Conservation (phyloP, 2,329 filamentous ascomycete genomes). For the Hymenotorrendiella dingleyae region DNA sequence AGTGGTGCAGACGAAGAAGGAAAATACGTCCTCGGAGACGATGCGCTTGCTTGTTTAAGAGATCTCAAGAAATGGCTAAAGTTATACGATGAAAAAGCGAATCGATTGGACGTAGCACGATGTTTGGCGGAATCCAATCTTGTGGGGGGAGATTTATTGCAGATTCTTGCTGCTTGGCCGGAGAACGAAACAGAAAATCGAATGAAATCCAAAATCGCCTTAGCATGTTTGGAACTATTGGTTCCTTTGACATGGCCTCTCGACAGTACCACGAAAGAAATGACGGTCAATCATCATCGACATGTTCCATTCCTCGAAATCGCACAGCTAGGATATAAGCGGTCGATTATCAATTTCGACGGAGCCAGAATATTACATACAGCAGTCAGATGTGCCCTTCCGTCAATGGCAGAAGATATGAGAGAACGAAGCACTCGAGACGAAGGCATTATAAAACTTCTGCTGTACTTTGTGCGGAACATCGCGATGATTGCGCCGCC, state of each 20-base stretch:
- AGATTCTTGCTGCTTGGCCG: slow-evolving; percentile 80
- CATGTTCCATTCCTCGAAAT: slow-evolving; percentile 87
- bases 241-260: slow-evolving; percentile 93
- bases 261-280: slow-evolving; percentile 69
- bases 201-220: slow-evolving; percentile 69
- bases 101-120: slow-evolving; percentile 89
- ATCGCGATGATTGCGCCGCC: slow-evolving; percentile 77
- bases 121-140: slow-evolving; percentile 89
- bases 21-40: slow-evolving; percentile 84
- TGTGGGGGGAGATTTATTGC: slow-evolving; percentile 82
- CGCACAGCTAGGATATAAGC: slow-evolving; percentile 85
- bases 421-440: slow-evolving; percentile 74
- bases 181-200: slow-evolving; percentile 66
- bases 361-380: slow-evolving; percentile 72
- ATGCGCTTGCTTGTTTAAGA: slow-evolving; percentile 83
- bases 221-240: slow-evolving; percentile 85
- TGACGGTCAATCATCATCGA: slow-evolving; percentile 88
- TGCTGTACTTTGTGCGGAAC: slow-evolving; percentile 86
- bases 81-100: slow-evolving; percentile 87
- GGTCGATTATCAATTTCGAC: slow-evolving; percentile 78
- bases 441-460: slow-evolving; percentile 85
- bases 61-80: slow-evolving; percentile 95
- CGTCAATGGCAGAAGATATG: slow-evolving; percentile 74
- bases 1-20: slow-evolving; percentile 73
- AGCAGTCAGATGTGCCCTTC: slow-evolving; percentile 73